phyloP scores from a whole-genome alignment of 805 yeast species.

The Lipomyces spencermartinsiae region DNA sequence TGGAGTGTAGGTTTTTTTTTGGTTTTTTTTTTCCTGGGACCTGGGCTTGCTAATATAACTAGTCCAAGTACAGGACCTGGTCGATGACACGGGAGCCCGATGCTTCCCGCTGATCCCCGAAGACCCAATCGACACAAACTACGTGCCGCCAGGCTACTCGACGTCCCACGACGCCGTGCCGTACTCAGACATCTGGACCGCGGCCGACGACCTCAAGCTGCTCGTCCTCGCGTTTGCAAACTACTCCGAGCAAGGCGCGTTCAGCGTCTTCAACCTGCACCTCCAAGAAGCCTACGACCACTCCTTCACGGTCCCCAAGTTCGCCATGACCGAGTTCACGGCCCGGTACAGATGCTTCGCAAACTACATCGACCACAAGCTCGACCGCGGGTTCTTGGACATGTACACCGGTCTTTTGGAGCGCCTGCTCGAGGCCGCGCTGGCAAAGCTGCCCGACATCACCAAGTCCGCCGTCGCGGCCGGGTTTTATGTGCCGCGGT shows the following conservation, averaged over 20 bases:
- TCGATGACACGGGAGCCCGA: background rate
- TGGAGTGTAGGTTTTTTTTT: background rate
- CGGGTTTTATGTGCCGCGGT: conserved; percentile 8
- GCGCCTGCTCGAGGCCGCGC: conserved; percentile 5
- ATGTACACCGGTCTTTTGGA: background rate
- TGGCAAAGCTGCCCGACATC: conserved; percentile 2
- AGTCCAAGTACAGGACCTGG: background rate
- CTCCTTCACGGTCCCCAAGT: background rate
- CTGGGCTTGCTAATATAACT: background rate
- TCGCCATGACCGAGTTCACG: conserved; percentile 6
- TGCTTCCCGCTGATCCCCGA: conserved; percentile 7
- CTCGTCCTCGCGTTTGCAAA: conserved; percentile 14
- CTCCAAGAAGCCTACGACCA: conserved; percentile 3
- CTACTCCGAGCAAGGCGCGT: conserved; percentile 8
- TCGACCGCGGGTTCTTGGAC: conserved; percentile 16
- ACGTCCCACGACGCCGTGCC: background rate
- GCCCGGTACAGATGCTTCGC: conserved; percentile 19
- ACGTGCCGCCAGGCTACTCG: background rate
- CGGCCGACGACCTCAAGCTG: conserved; percentile 15
- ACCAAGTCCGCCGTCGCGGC: background rate
- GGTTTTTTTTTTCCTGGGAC: background rate
- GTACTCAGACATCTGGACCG: conserved; percentile 4
- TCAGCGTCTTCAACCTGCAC: background rate
- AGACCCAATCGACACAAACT: background rate
- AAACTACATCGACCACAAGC: conserved; percentile 14